Conservation (phyloP, 2,329 filamentous ascomycete genomes). For the Ophiostoma sp. region DNA sequence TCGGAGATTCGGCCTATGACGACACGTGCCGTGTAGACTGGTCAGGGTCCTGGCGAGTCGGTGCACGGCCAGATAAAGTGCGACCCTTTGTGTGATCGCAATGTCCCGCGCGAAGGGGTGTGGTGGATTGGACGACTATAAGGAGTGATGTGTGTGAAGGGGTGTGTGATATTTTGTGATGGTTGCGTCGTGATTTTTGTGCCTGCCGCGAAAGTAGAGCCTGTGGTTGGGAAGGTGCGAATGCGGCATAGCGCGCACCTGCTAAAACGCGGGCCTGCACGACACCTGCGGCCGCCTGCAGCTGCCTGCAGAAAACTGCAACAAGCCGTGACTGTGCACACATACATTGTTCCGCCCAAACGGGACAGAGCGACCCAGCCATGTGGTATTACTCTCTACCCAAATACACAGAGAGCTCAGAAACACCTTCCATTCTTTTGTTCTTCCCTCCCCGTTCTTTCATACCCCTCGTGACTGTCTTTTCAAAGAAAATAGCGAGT, state of each 20-base stretch:
- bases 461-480: background rate
- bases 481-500: background rate
- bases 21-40: background rate
- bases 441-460: background rate
- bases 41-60: background rate
- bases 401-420: background rate
- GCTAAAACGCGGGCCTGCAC: background rate
- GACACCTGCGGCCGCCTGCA: background rate
- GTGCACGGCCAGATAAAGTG: background rate
- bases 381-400: background rate
- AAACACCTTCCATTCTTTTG: background rate
- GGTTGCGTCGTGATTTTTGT: background rate
- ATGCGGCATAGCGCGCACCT: background rate
- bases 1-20: background rate
- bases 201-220: background rate
- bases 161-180: background rate
- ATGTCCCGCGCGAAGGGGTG: background rate
- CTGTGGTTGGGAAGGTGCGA: background rate
- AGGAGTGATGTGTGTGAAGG: background rate
- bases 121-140: background rate
- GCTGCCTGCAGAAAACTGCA: background rate
- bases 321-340: background rate
- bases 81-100: background rate
- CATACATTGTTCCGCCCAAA: background rate
- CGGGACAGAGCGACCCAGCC: constrained; percentile 4